Percentiles rank a stretch among this genome's conserved stretches.
Conservation (phyloP, 352 stramenopile species). For the Pythium dissimile region DNA sequence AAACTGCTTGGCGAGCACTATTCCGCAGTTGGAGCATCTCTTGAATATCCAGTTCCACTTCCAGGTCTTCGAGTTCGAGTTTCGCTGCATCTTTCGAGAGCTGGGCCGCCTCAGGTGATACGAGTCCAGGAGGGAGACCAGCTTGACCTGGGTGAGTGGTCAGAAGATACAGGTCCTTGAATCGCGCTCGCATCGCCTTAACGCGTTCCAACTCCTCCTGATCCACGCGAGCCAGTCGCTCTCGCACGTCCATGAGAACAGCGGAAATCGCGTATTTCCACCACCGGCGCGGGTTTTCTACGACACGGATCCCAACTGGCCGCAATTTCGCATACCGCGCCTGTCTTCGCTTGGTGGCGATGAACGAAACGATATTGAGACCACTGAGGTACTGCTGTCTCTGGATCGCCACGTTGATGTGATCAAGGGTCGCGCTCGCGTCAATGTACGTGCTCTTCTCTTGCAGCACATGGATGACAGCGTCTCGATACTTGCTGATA, state of each 20-base stretch:
- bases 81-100: constrained; percentile 48
- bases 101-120: constrained; percentile 35
- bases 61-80: constrained; percentile 59
- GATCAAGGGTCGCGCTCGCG: constrained; percentile 62
- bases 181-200: constrained; percentile 41
- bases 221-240: constrained; percentile 68
- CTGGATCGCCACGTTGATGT: constrained; percentile 60
- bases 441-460: constrained; percentile 89
- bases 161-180: constrained; percentile 60
- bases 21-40: constrained; percentile 63
- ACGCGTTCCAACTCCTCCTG: constrained; percentile 39
- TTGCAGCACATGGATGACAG: constrained; percentile 79
- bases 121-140: constrained; percentile 30
- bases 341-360: constrained; percentile 59
- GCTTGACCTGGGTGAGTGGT: constrained; percentile 13
- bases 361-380: constrained; percentile 69
- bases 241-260: constrained; percentile 67
- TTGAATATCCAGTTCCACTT: constrained; percentile 65
- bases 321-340: constrained; percentile 54
- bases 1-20: constrained; percentile 44
- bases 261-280: constrained; percentile 77
- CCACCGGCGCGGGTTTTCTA: constrained; percentile 52
- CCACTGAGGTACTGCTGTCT: constrained; percentile 74
- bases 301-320: constrained; percentile 39
- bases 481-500: constrained; percentile 71